These are phyloP conservation scores for Suhomyces vadensis DNA, from an alignment of 805 yeast genomes.

Conservation along the genomic window DNA sequence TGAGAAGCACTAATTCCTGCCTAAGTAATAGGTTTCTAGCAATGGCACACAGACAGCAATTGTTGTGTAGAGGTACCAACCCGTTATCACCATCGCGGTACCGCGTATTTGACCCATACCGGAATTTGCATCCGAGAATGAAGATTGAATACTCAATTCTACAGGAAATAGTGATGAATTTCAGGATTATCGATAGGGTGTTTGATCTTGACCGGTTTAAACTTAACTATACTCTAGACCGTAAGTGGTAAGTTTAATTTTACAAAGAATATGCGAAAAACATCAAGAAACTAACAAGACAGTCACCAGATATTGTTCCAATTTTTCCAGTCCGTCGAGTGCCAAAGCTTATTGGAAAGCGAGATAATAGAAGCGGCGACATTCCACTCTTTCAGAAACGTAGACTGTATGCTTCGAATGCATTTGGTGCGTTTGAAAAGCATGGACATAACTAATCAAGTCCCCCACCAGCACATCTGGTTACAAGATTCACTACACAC, in stretches of 20 bases:
- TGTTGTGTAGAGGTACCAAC: not conserved
- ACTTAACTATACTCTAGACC: not conserved
- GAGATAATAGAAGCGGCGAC: not conserved
- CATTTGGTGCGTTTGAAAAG: not conserved
- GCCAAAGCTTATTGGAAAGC: not conserved
- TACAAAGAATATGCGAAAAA: not conserved
- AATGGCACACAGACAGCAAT: no score
- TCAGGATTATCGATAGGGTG: not conserved
- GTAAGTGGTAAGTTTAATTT: not conserved
- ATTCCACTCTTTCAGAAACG: not conserved
- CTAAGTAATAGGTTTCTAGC: no score
- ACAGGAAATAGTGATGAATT: not conserved
- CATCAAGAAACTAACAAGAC: not conserved
- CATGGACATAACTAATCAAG: not conserved
- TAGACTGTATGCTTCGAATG: slow-evolving; percentile 2
- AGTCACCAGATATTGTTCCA: not conserved
- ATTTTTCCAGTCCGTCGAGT: slow-evolving; percentile 1
- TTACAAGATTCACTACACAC: not conserved
- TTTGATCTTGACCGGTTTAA: not conserved
- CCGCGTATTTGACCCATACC: slow-evolving; percentile 1
- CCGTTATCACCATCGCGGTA: slow-evolving; percentile 1
- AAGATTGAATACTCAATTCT: not conserved
- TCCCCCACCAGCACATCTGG: not conserved
- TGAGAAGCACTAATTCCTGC: not conserved
- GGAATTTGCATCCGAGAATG: not conserved